Conservation (phyloP, 2,329 filamentous ascomycete genomes). For the Colletotrichum sp. region DNA sequence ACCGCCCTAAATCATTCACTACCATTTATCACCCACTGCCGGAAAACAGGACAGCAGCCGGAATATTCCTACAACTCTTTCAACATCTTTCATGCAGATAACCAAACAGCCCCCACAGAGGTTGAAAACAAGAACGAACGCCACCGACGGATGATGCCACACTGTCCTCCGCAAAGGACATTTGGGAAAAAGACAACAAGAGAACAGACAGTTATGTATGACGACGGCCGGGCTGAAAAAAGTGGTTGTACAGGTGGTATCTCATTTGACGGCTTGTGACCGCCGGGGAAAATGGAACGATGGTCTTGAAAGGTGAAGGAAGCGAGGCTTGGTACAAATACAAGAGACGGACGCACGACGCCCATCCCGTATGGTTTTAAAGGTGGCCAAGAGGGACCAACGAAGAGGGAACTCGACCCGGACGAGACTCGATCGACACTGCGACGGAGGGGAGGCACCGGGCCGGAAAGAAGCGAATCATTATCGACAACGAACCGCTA, state of each 20-base stretch:
- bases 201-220: constrained; percentile 10
- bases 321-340: neutral
- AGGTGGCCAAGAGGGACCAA: neutral
- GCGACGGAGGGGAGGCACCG: neutral
- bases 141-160: constrained; percentile 13
- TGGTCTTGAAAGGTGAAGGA: constrained; percentile 1
- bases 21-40: neutral
- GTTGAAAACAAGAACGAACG: neutral
- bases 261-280: constrained; percentile 17
- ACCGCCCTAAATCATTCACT: neutral
- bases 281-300: constrained; percentile 4
- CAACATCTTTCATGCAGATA: neutral
- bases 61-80: constrained; percentile 1
- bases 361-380: neutral
- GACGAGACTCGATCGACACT: neutral
- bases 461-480: constrained; percentile 8
- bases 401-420: neutral
- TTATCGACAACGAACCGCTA: constrained; percentile 15
- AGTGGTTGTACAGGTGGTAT: constrained; percentile 24
- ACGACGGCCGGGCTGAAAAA: neutral
- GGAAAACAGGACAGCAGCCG: neutral
- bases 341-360: constrained; percentile 1
- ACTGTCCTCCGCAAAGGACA: neutral
- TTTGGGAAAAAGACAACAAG: neutral
- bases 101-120: neutral